Percentiles rank a stretch among this genome's conserved stretches.
Conservation (phyloP, 164 flowering plant genomes). For the Tetrastigma voinierianum region DNA sequence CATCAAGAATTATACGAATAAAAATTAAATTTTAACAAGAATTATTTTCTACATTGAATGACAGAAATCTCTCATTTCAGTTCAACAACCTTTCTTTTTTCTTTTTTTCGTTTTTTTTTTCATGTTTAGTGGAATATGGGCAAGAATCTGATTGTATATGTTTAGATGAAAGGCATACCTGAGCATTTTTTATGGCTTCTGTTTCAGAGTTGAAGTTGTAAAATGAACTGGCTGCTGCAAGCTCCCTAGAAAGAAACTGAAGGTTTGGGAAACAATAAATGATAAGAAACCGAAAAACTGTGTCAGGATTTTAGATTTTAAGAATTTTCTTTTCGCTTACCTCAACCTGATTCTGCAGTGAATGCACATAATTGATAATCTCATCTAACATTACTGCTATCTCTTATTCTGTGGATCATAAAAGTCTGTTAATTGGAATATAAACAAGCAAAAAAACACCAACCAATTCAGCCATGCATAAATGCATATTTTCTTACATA, state of each 20-base stretch:
- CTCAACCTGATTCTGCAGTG: constrained; percentile 43
- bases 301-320: background rate
- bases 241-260: constrained; percentile 34
- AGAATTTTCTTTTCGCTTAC: constrained; percentile 13
- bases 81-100: too few species aligned
- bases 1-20: too few species aligned
- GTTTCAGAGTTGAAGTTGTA: constrained; percentile 4
- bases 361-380: constrained; percentile 39
- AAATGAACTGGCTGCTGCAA: constrained; percentile 19
- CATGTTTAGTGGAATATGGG: too few species aligned
- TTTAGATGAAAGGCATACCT: background rate
- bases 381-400: constrained; percentile 42
- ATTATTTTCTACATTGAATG: too few species aligned
- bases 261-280: background rate
- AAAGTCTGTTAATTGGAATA: background rate
- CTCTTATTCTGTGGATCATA: constrained; percentile 31
- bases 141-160: too few species aligned
- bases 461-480: background rate
- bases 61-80: too few species aligned
- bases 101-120: too few species aligned
- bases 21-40: too few species aligned
- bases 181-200: constrained; percentile 2
- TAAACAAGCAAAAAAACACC: background rate
- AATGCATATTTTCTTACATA: too few species aligned
- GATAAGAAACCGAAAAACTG: background rate